phyloP scores from a whole-genome alignment of 208 protist species.

The Trypanosoma conorhini region DNA sequence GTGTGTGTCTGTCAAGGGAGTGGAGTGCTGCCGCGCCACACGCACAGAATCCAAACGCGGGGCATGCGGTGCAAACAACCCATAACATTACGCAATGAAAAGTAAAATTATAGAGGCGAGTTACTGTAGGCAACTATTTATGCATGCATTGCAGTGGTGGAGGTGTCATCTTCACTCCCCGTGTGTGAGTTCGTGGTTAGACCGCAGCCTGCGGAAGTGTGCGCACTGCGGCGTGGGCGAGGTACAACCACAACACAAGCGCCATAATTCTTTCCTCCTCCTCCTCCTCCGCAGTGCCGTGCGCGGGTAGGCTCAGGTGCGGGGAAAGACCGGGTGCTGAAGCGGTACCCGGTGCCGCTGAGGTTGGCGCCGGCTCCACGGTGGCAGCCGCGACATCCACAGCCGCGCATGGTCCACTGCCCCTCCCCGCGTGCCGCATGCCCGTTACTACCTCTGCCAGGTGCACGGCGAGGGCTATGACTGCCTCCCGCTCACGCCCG shows the following conservation, averaged over 20 bases:
- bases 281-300: constrained; percentile 1
- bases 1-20: no score
- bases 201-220: background rate
- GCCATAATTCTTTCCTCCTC: constrained; percentile 25
- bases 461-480: constrained; percentile 1
- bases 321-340: background rate
- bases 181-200: background rate
- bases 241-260: constrained; percentile 30
- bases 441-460: constrained; percentile 1
- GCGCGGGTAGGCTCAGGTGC: background rate
- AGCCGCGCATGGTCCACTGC: no score
- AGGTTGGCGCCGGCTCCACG: background rate
- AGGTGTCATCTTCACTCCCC: background rate
- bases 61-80: no score
- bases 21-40: no score
- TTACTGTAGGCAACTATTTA: no score
- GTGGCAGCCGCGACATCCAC: background rate
- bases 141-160: background rate
- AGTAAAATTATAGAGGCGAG: no score
- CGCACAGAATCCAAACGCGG: no score
- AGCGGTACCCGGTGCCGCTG: background rate
- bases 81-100: no score
- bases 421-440: background rate
- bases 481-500: background rate
- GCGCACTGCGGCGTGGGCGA: constrained; percentile 12